Evolutionary conservation across 140 eudicot genomes (phyloP), one percentile per base, ranked within the genome.

Genomic region (Ambrosia hybrid): DNA sequence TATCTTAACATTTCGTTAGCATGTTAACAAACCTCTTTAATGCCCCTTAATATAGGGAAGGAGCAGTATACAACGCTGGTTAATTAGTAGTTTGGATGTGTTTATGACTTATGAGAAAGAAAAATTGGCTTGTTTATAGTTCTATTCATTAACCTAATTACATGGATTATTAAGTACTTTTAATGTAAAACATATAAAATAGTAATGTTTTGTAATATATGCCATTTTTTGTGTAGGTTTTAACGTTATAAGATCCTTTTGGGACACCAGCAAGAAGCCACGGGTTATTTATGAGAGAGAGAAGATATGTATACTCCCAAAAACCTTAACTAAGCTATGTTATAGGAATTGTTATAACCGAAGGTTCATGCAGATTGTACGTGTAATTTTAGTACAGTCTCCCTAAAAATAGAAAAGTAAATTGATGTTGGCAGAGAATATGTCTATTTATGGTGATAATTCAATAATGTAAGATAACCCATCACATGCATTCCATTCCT

Each of bases 331-430:
- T 60, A 71, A 48, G 67, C 57, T 52, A 49, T 21, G 26, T 21
- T 21, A 21, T 21, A 21, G 26, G 26, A 21, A 21, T 21, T 38
- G 77, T 59, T 80, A 69, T 77, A 57, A 83, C 82, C 88, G 71
- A 78, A 78, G 88, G 82, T 83, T 83, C 74, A 58, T 80, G 83
- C 81, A 80, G 72, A 68, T 21, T 52, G 57, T 73, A 48, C 13
- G 72, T 68, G 67, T 76, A 51, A 60, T 59, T 46, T 9, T 15
- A 61, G 38, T 60, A 56, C 48, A 75, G 70, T 51, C 43, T 12
- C 68, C 26, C 51, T 38, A 21, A 41, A 78, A 55, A 17, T 62
- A 55, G 65, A 21, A 70, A 60, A 14, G n/a, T 55, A 30, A 38
- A 11, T 59, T 72, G 83, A 82, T 72, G 82, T 78, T 37, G 67